Evolutionary conservation across 176 grass and related monocot species (phyloP).

Genomic region (Saccharum officinarum): DNA sequence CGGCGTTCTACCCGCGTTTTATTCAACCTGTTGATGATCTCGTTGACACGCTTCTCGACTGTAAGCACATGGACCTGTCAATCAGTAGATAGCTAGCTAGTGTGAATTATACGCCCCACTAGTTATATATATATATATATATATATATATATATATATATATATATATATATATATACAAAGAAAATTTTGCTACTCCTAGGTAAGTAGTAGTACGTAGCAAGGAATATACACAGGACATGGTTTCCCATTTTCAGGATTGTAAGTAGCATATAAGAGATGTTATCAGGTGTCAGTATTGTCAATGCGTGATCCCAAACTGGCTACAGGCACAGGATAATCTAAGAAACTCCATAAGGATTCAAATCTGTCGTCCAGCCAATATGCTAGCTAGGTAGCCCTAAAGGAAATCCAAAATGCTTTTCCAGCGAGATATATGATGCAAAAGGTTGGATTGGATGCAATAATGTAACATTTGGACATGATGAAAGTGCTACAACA

Average conservation of each 20-base stretch:
- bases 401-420: conserved; percentile 1
- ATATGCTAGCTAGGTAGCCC: background rate
- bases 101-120: background rate
- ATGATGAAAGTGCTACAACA: background rate
- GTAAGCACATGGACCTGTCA: conserved; percentile 65
- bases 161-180: background rate
- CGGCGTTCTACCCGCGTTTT: conserved; percentile 91
- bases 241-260: background rate
- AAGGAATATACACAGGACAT: background rate
- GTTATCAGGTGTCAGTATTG: background rate
- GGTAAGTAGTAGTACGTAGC: no score
- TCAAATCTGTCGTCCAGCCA: background rate
- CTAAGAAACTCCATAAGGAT: background rate
- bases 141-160: background rate
- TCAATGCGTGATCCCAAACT: background rate
- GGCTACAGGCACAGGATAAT: background rate
- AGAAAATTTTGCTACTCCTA: background rate
- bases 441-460: background rate
- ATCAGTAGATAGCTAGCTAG: background rate
- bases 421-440: background rate
- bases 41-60: conserved; percentile 94
- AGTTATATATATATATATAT: background rate
- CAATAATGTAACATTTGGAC: conserved; percentile 34
- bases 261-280: background rate
- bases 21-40: conserved; percentile 89